A percentile compares a stretch with the other conserved stretches of the same genome.
Conservation (phyloP, 345 rosid genomes). For the Angophora floribunda region DNA sequence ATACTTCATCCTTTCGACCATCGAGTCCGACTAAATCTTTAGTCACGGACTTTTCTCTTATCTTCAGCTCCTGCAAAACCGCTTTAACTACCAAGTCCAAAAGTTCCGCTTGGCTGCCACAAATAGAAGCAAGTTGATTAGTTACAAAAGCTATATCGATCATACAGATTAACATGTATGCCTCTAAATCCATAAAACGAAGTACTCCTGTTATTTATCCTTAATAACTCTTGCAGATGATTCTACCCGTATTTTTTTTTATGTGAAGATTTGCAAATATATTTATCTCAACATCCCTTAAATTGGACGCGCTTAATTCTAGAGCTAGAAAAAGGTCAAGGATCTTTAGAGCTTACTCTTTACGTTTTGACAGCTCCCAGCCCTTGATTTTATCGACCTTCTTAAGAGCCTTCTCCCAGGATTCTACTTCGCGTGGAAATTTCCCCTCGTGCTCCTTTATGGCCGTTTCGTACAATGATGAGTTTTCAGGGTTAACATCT, state of each 20-base stretch:
- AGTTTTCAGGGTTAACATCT: background rate
- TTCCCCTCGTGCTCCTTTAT: fast-evolving
- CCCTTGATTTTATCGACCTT: background rate
- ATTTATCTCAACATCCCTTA: fast-evolving
- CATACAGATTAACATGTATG: too few relatives aligned
- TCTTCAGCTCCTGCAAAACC: background rate
- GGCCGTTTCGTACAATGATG: background rate
- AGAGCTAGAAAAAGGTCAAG: fast-evolving
- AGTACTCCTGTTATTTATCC: too few relatives aligned
- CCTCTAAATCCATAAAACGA: too few relatives aligned
- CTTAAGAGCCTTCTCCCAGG: background rate
- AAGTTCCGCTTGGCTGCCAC: too few relatives aligned
- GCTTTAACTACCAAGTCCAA: fast-evolving
- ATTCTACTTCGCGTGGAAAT: background rate
- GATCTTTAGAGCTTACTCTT: background rate
- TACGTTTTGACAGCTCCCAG: fast-evolving
- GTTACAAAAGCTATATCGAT: too few relatives aligned
- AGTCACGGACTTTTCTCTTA: fast-evolving
- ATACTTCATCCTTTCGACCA: background rate
- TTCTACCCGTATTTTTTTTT: too few relatives aligned
- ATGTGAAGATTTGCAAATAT: too few relatives aligned
- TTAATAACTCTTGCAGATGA: too few relatives aligned
- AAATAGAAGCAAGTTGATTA: too few relatives aligned
- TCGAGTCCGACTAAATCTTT: background rate
- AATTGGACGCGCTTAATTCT: too few relatives aligned